Conservation (phyloP, 1,139 yeast species). For the Spathaspora sp. region DNA sequence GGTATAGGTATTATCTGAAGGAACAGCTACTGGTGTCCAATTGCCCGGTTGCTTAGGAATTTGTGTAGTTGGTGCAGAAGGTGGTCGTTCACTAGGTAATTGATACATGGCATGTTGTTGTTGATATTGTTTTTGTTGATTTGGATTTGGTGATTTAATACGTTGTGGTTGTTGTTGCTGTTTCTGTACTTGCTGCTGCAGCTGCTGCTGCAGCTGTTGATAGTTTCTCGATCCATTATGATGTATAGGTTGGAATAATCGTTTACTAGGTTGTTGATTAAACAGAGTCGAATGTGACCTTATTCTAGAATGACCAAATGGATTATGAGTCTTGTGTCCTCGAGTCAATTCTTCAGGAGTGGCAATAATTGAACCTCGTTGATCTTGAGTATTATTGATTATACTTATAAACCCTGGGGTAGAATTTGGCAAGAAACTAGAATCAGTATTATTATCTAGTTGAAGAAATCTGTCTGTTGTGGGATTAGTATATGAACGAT, state of each 20-base stretch:
- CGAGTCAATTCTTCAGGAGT: not conserved
- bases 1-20: constrained; percentile 4
- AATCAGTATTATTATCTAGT: not conserved
- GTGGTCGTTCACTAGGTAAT: constrained; percentile 1
- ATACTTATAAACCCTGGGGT: constrained; percentile 6
- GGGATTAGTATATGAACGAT: not conserved
- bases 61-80: constrained; percentile 3
- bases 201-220: not conserved
- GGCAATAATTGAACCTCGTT: constrained; percentile 8
- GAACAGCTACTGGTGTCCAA: constrained; percentile 16
- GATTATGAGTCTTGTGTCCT: not conserved
- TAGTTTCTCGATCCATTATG: constrained; percentile 9
- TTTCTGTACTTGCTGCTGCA: not conserved
- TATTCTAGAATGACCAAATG: constrained; percentile 1
- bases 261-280: constrained; percentile 3
- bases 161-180: not conserved
- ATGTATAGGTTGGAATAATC: constrained; percentile 12
- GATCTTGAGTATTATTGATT: constrained; percentile 7
- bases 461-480: not conserved
- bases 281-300: constrained; percentile 10
- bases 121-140: constrained; percentile 2
- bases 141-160: not conserved
- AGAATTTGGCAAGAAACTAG: not conserved
- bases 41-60: constrained; percentile 8
- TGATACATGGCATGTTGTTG: not conserved